phyloP scores from a whole-genome alignment of 2,329 filamentous ascomycete genomes.

The Aureobasidium lini region DNA sequence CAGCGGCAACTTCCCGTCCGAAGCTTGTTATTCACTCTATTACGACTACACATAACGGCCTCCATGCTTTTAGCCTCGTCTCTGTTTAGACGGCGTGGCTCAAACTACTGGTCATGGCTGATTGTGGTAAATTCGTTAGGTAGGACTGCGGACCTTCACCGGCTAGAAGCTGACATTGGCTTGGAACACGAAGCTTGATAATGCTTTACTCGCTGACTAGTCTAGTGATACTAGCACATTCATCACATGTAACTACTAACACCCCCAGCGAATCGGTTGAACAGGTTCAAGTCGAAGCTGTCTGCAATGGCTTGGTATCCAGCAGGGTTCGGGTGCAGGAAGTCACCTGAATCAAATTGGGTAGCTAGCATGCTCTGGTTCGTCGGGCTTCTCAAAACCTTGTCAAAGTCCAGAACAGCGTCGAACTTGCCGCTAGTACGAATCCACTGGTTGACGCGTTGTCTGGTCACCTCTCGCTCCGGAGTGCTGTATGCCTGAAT shows the following conservation, averaged over 20 bases:
- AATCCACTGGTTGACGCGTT: conserved; percentile 56
- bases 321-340: conserved; percentile 53
- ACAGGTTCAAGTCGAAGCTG: conserved; percentile 50
- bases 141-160: too few relatives aligned
- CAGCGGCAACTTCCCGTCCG: neutral
- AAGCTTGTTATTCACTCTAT: conserved; percentile 8
- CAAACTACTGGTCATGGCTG: neutral
- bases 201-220: neutral
- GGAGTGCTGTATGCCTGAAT: conserved; percentile 49
- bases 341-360: conserved; percentile 55
- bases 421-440: conserved; percentile 50
- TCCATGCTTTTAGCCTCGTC: neutral
- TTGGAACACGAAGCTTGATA: neutral
- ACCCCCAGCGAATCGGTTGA: conserved; percentile 29
- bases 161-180: neutral
- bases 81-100: neutral
- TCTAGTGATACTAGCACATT: neutral
- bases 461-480: conserved; percentile 48
- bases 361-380: conserved; percentile 42
- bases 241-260: conserved; percentile 17
- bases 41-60: neutral
- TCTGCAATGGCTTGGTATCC: conserved; percentile 56
- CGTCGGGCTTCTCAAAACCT: conserved; percentile 44
- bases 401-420: conserved; percentile 56
- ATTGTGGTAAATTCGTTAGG: too few relatives aligned